Conservation (phyloP, 805 yeast genomes). For the Sugiyamaella chiloensis region DNA sequence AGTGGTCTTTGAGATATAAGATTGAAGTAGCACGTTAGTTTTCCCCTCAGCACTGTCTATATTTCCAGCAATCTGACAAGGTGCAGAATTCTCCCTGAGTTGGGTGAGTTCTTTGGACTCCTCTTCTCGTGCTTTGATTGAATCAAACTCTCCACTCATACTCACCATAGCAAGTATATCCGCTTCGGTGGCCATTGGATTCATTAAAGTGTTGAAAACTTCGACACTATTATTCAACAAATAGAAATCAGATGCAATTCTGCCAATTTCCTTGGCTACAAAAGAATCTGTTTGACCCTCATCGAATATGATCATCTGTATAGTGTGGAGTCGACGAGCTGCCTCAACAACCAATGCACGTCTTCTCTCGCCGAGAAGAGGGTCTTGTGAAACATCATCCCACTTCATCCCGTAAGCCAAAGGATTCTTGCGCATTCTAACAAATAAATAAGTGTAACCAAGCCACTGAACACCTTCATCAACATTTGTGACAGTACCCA, state of each 20-base stretch:
- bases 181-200: conserved; percentile 85
- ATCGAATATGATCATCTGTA: conserved; percentile 93
- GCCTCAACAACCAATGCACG: conserved; percentile 73
- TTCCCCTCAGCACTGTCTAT: conserved; percentile 77
- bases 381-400: conserved; percentile 81
- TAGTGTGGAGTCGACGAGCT: conserved; percentile 74
- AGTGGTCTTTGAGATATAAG: conserved; percentile 73
- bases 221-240: conserved; percentile 81
- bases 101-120: conserved; percentile 71
- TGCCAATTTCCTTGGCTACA: conserved; percentile 82
- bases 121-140: conserved; percentile 83
- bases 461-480: conserved; percentile 96
- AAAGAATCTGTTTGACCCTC: conserved; percentile 70
- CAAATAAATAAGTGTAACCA: conserved; percentile 94
- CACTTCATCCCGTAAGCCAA: conserved; percentile 87
- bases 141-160: conserved; percentile 91
- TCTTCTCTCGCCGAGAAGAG: conserved; percentile 68
- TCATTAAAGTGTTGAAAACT: conserved; percentile 79
- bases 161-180: conserved; percentile 84
- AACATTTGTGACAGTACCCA: conserved; percentile 91
- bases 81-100: conserved; percentile 50
- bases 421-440: conserved; percentile 92
- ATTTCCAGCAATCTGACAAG: conserved; percentile 78
- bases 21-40: conserved; percentile 81
- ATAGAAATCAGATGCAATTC: conserved; percentile 93